Evolutionary conservation across 345 rosid genomes (phyloP).

Genomic region (Linum lewisii): DNA sequence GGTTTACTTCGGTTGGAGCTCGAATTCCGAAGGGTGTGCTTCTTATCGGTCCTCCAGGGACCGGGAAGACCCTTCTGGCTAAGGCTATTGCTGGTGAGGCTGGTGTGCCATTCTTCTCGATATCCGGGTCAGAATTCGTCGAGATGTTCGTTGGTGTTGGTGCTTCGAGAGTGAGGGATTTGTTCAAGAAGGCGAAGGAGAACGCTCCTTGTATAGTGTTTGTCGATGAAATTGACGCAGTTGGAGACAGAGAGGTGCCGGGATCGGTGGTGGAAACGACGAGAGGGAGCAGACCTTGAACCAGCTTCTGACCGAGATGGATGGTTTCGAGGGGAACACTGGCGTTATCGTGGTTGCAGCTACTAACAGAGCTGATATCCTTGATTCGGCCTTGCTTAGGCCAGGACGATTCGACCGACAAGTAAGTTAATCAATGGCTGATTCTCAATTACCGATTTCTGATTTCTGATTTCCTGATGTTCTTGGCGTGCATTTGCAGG

Average conservation of each 20-base stretch:
- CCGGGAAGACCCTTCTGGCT: slow-evolving; percentile 97
- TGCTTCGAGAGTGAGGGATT: slow-evolving; percentile 93
- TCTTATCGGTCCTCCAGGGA: slow-evolving; percentile 96
- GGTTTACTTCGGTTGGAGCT: slow-evolving; percentile 95
- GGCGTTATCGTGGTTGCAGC: slow-evolving; percentile 92
- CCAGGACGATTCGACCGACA: slow-evolving; percentile 96
- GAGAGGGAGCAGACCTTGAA: slow-evolving; percentile 98
- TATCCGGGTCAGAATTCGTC: slow-evolving; percentile 95
- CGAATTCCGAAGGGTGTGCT: slow-evolving; percentile 97
- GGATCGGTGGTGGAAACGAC: slow-evolving; percentile 96
- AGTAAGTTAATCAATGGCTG: slow-evolving; percentile 28
- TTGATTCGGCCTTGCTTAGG: slow-evolving; percentile 84
- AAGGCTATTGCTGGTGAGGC: slow-evolving; percentile 99
- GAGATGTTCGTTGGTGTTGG: slow-evolving; percentile 99
- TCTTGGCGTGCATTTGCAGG: slow-evolving; percentile 35
- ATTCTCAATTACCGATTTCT: not conserved
- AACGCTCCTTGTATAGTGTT: slow-evolving; percentile 97
- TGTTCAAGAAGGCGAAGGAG: slow-evolving; percentile 90
- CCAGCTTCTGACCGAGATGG: slow-evolving; percentile 96
- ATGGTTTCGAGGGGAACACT: slow-evolving; percentile 94
- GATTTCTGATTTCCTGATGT: slow-evolving; percentile 10
- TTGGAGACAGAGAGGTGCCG: slow-evolving; percentile 95
- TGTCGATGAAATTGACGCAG: slow-evolving; percentile 97
- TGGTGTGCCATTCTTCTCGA: slow-evolving; percentile 93
- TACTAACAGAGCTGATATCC: slow-evolving; percentile 89